These are phyloP conservation scores for Coniferiporia sulphurascens DNA, from an alignment of 1,284 basidiomycete genomes.

Conservation along the genomic window DNA sequence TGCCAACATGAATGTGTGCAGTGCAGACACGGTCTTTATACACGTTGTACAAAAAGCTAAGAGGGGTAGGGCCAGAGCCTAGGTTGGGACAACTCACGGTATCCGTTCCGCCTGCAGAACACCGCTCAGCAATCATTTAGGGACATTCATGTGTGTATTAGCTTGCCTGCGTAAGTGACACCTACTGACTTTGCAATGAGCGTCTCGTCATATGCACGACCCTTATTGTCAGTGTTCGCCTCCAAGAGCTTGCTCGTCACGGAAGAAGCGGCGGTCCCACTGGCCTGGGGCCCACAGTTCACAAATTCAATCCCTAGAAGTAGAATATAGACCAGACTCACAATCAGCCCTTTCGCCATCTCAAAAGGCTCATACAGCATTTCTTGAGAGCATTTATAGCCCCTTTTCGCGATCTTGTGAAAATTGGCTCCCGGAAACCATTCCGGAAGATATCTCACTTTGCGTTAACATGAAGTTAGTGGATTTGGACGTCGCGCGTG, in stretches of 20 bases:
- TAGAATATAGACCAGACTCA: neutral
- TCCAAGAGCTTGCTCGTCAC: conserved; percentile 7
- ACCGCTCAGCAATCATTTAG: neutral
- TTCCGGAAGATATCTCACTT: conserved; percentile 7
- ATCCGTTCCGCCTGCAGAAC: neutral
- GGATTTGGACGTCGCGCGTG: too few species aligned
- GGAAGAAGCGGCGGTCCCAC: conserved; percentile 9
- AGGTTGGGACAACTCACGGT: neutral
- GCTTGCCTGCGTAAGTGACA: neutral
- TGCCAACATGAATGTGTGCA: conserved; percentile 12
- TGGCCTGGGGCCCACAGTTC: neutral
- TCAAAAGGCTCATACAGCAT: conserved; percentile 7
- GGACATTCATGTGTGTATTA: too few species aligned
- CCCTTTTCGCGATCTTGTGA: neutral
- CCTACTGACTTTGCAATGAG: conserved; percentile 1
- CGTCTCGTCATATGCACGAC: conserved; percentile 2
- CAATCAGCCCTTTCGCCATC: conserved; percentile 9
- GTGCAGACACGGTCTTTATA: neutral
- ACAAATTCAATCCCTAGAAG: neutral
- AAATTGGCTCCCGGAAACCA: conserved; percentile 16
- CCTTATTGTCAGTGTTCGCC: neutral
- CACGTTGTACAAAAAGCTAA: too few species aligned
- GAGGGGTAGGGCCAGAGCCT: neutral
- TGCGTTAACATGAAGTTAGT: too few species aligned
- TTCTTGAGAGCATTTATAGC: conserved; percentile 1